Conservation (phyloP, 306 rosid species). For the Prinsepia uniflora region DNA sequence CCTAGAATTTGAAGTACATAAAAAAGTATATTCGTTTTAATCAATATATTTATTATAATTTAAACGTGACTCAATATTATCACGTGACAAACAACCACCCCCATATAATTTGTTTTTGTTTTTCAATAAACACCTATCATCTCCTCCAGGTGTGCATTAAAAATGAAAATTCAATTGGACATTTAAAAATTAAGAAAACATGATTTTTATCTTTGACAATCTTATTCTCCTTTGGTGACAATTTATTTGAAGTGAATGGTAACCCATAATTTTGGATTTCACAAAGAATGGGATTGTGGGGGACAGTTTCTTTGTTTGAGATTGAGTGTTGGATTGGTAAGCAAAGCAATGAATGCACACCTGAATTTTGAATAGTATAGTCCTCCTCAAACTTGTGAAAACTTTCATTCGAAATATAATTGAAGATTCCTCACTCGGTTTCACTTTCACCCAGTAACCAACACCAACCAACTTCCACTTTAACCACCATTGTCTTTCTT, state of each 20-base stretch:
- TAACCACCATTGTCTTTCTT: slow-evolving; percentile 4
- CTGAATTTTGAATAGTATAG: slow-evolving; percentile 27
- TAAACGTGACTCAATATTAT: no score
- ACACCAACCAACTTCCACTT: slow-evolving; percentile 31
- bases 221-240: neutral
- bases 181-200: neutral
- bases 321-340: slow-evolving; percentile 23
- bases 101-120: no score
- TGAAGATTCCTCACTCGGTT: slow-evolving; percentile 31
- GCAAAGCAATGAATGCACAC: slow-evolving; percentile 36
- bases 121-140: no score
- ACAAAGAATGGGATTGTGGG: slow-evolving; percentile 16
- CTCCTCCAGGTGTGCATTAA: no score
- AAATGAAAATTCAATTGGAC: no score
- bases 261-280: neutral
- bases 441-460: slow-evolving; percentile 20
- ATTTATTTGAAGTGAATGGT: neutral
- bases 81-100: no score
- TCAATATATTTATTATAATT: no score
- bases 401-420: slow-evolving; percentile 38
- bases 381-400: slow-evolving; percentile 5
- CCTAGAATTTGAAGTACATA: no score
- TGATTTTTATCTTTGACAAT: neutral
- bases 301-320: slow-evolving; percentile 15
- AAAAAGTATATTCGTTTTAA: no score